Conservation (phyloP, 2,329 filamentous ascomycete genomes). For the Apiospora saccharicola region DNA sequence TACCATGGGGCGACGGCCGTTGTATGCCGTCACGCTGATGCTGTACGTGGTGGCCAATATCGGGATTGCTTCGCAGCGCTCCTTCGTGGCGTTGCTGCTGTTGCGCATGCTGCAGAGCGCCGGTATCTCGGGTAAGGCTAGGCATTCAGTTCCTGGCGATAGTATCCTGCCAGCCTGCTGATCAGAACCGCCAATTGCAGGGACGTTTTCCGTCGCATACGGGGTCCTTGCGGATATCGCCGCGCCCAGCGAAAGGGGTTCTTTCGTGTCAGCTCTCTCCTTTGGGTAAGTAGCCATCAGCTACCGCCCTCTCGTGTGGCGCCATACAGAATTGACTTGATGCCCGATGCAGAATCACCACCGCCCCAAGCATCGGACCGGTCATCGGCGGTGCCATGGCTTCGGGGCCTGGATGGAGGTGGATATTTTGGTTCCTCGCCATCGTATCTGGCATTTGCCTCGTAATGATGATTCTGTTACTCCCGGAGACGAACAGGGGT, state of each 20-base stretch:
- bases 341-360: constrained; percentile 6
- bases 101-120: constrained; percentile 31
- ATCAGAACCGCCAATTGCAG: not conserved
- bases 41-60: constrained; percentile 31
- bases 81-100: constrained; percentile 27
- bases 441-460: too few relatives aligned
- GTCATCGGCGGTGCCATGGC: constrained; percentile 27
- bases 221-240: constrained; percentile 30
- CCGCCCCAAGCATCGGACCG: constrained; percentile 24
- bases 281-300: not conserved
- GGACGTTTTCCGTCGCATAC: constrained; percentile 28
- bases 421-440: constrained; percentile 27
- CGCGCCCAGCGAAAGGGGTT: constrained; percentile 29
- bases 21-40: constrained; percentile 24
- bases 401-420: constrained; percentile 24
- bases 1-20: constrained; percentile 25
- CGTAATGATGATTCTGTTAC: too few relatives aligned
- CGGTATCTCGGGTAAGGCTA: constrained; percentile 28
- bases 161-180: rapidly evolving
- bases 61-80: constrained; percentile 28
- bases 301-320: not conserved
- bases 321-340: not conserved
- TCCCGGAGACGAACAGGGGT: too few relatives aligned
- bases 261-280: constrained; percentile 24
- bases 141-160: rapidly evolving